These are phyloP conservation scores for Neurospora tetraspora DNA, from an alignment of 495 filamentous ascomycete species.

Conservation along the genomic window DNA sequence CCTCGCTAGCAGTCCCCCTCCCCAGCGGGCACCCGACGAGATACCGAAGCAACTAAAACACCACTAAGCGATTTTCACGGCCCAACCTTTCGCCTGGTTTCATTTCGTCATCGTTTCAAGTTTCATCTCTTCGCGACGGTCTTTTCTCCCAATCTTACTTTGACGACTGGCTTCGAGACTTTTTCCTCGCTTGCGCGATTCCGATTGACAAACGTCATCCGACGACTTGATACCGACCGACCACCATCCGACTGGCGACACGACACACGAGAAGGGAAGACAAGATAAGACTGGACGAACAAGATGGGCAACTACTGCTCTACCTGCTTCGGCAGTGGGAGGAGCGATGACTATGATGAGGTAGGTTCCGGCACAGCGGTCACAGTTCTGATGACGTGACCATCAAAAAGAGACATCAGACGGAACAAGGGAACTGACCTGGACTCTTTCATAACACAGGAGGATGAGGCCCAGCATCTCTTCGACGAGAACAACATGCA, in stretches of 20 bases:
- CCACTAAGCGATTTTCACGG: neutral
- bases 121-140: constrained; percentile 1
- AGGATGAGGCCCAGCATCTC: constrained; percentile 38
- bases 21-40: constrained; percentile 4
- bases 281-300: neutral
- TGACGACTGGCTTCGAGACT: neutral
- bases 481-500: constrained; percentile 44
- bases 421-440: constrained; percentile 2
- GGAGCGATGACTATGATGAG: constrained; percentile 33
- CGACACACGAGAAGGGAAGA: neutral
- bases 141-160: constrained; percentile 1
- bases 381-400: neutral
- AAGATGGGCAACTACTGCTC: constrained; percentile 35
- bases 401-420: neutral
- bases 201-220: neutral
- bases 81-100: neutral
- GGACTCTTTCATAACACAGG: constrained; percentile 26
- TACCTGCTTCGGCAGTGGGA: constrained; percentile 34
- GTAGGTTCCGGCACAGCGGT: constrained; percentile 12
- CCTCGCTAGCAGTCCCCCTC: constrained; percentile 10
- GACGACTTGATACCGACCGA: neutral
- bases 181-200: neutral
- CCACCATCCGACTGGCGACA: neutral
- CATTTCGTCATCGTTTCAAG: neutral
- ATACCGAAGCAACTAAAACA: neutral